Percentiles rank a stretch among this genome's conserved stretches.
Conservation (phyloP, 441 rosid species). For the Pelargonium citronellum region DNA sequence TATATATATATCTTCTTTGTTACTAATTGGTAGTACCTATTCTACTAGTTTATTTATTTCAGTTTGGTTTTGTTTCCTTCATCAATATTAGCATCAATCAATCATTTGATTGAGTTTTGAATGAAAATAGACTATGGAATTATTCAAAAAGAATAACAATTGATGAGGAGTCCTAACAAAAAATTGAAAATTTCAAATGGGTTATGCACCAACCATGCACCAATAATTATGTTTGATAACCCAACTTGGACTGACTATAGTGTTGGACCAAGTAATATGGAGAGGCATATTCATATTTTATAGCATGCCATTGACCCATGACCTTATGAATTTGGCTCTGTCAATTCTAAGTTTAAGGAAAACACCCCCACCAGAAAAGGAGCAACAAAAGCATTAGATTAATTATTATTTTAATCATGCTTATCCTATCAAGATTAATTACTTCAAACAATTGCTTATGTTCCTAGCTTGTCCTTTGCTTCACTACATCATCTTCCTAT, state of each 20-base stretch:
- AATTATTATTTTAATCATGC: background rate
- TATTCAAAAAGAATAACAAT: too few relatives aligned
- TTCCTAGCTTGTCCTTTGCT: background rate
- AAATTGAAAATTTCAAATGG: background rate
- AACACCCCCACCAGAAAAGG: background rate
- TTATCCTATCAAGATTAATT: background rate
- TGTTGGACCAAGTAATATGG: background rate
- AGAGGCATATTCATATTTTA: background rate
- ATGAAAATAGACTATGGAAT: too few relatives aligned
- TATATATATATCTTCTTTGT: too few relatives aligned
- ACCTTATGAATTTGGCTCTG: background rate
- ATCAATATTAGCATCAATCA: too few relatives aligned
- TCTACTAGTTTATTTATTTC: too few relatives aligned
- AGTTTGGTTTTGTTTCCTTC: too few relatives aligned
- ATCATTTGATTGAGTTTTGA: too few relatives aligned
- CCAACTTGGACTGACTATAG: constrained; percentile 1
- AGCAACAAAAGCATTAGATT: background rate
- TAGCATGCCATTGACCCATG: background rate
- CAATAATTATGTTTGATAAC: background rate
- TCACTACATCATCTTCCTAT: background rate
- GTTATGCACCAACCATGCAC: background rate
- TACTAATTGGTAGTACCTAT: too few relatives aligned
- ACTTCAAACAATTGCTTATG: background rate
- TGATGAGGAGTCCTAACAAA: background rate
- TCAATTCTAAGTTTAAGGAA: background rate